These are phyloP conservation scores for Trichoderma polysporum DNA, from an alignment of 2,329 filamentous ascomycete species.

Conservation along the genomic window DNA sequence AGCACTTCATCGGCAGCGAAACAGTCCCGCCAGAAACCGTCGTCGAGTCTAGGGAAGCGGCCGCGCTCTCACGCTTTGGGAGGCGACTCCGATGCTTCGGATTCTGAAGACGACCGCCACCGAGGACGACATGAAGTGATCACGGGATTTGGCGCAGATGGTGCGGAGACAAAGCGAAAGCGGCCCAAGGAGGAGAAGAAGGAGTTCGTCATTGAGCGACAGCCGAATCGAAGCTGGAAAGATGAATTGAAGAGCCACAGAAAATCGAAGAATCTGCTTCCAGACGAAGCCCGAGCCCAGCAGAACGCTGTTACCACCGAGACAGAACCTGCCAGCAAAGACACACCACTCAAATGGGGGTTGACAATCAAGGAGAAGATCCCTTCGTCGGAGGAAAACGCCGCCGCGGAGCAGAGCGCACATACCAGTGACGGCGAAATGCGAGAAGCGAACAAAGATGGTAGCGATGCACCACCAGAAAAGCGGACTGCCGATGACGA, in stretches of 20 bases:
- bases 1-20: conserved; percentile 33
- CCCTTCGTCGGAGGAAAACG: conserved; percentile 55
- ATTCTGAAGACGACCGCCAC: conserved; percentile 34
- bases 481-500: conserved; percentile 44
- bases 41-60: conserved; percentile 51
- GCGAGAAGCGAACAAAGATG: conserved; percentile 10
- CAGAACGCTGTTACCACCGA: conserved; percentile 36
- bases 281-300: conserved; percentile 52
- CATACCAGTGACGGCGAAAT: background rate
- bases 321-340: conserved; percentile 44
- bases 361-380: conserved; percentile 48
- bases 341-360: conserved; percentile 57
- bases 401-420: conserved; percentile 1
- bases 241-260: conserved; percentile 50
- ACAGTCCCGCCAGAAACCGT: conserved; percentile 37
- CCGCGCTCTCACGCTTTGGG: conserved; percentile 44
- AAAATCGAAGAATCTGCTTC: conserved; percentile 57
- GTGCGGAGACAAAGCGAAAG: conserved; percentile 41
- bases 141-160: conserved; percentile 50
- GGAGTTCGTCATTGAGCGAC: conserved; percentile 56
- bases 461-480: background rate
- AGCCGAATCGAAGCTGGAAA: conserved; percentile 63
- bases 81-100: conserved; percentile 43
- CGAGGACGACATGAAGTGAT: conserved; percentile 46
- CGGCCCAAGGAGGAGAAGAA: conserved; percentile 33